Evolutionary conservation across 805 yeast genomes (phyloP), one percentile per base, ranked within the genome.

Genomic region (Brettanomyces anomalus): DNA sequence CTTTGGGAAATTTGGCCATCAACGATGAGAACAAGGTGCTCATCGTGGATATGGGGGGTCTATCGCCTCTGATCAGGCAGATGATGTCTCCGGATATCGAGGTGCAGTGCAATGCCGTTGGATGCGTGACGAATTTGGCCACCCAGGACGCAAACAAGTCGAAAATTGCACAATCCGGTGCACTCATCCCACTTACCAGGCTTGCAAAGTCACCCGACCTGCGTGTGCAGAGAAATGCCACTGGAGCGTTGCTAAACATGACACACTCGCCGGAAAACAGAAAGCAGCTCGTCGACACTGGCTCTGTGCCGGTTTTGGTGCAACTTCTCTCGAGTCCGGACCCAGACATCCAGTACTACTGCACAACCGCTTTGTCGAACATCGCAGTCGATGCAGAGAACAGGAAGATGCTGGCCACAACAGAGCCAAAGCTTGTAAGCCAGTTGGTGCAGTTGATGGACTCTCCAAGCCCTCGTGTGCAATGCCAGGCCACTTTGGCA

Each of bases 21-120:
- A 88, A 93, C 66, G 89, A 88, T 57, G 96, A 85, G 48, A 93
- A 93, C 68, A 93, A 93, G 62, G 75, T 85, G 15, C 71, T 93
- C 41, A 90, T 93, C 47, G 97, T 94, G 15, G 96, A 90, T 57
- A 87, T 93, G 96, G 97, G 97, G 24, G 98, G 97, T 2, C 74
- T 93, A 45, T 96, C 89, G 49, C 97, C 97, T 4, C 75, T 93
- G 37, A 93, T 93, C 54, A 81, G 94, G 62, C 98, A 93, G 66
- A 93, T 93, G 99, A 83, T 87, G 83, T 83, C 95, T 35, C 77
- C 93, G 43, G 93, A 93, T 57, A 95, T 93, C 45, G 99, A 93
- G 64, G 97, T 93, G 33, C 98, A 93, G 66, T 93, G 99, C 65
- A 93, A 93, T 60, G 98, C 99, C 3, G 98, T 93, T 44, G 99